Conservation (phyloP, 2,329 filamentous ascomycete genomes). For the Cladophialophora immunda region DNA sequence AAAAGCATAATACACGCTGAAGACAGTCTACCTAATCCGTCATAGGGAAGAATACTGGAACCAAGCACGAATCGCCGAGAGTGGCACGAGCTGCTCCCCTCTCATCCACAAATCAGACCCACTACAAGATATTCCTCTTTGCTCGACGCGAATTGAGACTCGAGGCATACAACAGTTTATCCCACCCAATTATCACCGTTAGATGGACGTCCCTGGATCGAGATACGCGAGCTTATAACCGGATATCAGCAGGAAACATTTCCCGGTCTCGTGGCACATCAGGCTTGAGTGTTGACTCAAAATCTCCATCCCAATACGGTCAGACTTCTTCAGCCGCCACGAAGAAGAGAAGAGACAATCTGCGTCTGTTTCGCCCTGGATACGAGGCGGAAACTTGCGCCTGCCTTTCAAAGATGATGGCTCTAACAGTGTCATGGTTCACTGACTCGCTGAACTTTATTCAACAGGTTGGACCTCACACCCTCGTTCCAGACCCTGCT, state of each 20-base stretch:
- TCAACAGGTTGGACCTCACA: neutral
- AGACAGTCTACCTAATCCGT: neutral
- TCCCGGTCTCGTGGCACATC: neutral
- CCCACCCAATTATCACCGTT: neutral
- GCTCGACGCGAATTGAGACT: neutral
- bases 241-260: neutral
- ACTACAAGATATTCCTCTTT: neutral
- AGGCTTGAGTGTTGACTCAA: neutral
- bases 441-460: conserved; percentile 3
- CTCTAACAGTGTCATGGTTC: neutral
- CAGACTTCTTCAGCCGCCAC: neutral
- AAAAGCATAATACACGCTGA: neutral
- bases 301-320: neutral
- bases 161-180: neutral
- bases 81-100: neutral
- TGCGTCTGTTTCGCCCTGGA: neutral
- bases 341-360: neutral
- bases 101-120: neutral
- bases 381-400: neutral
- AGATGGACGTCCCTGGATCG: too few relatives aligned
- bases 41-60: neutral
- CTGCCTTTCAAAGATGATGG: neutral
- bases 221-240: neutral
- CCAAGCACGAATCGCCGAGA: neutral
- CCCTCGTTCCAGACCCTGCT: neutral